phyloP scores from a whole-genome alignment of 805 yeast genomes.

The Nakazawaea wickerhamii region DNA sequence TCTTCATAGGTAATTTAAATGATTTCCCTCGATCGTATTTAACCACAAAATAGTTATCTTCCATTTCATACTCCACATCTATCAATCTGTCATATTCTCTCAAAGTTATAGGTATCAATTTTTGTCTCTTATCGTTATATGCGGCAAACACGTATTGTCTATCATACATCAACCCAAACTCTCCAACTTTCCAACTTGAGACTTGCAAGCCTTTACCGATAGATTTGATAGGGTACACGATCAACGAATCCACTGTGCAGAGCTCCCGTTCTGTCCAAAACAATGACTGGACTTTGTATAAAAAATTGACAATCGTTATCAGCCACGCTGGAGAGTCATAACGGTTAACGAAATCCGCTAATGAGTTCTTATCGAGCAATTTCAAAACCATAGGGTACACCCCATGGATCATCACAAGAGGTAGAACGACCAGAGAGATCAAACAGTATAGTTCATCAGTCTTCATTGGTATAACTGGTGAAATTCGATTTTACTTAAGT shows the following conservation, averaged over 20 bases:
- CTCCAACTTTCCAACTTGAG: constrained; percentile 21
- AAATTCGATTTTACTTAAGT: too few species aligned
- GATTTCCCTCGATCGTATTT: not conserved
- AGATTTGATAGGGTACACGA: constrained; percentile 27
- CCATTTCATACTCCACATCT: constrained; percentile 14
- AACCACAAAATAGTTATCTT: constrained; percentile 10
- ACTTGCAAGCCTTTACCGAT: constrained; percentile 22
- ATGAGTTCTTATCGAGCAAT: not conserved
- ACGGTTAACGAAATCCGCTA: not conserved
- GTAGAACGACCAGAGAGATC: too few species aligned
- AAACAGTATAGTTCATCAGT: too few species aligned
- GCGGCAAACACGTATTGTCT: constrained; percentile 22
- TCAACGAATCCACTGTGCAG: constrained; percentile 21
- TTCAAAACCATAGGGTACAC: not conserved
- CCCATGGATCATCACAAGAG: too few species aligned
- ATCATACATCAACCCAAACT: constrained; percentile 25
- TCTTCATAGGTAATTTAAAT: constrained; percentile 7
- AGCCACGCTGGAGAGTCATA: not conserved
- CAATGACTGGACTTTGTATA: constrained; percentile 3
- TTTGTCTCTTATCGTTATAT: constrained; percentile 13
- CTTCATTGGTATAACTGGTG: too few species aligned
- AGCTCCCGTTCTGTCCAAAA: constrained; percentile 13
- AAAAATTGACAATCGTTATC: not conserved
- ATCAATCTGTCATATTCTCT: constrained; percentile 16
- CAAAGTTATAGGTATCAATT: constrained; percentile 17